Percentiles rank a stretch among this genome's conserved stretches.
phyloP scores from a whole-genome alignment of 768 basidiomycete species.

The Leucocoprinus birnbaumii region DNA sequence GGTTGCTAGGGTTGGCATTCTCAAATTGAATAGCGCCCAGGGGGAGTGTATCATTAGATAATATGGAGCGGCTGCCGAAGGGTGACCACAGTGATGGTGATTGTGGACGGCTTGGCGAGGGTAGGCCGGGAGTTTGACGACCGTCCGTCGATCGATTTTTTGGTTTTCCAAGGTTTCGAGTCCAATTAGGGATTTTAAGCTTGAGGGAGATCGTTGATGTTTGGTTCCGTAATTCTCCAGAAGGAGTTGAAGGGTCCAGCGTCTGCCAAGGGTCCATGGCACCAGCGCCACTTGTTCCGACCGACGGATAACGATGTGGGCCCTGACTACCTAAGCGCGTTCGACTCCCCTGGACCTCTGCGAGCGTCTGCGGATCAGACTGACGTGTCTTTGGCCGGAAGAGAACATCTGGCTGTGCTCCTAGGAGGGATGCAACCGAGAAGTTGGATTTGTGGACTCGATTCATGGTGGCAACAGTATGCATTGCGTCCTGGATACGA shows the following conservation, averaged over 20 bases:
- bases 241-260: not conserved
- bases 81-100: not conserved
- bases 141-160: not conserved
- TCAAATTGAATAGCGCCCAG: not conserved
- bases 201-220: conserved; percentile 2
- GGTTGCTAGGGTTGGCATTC: not conserved
- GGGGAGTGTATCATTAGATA: not conserved
- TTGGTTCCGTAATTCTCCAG: not conserved
- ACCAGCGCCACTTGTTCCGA: not conserved
- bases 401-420: not conserved
- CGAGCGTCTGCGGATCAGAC: conserved; percentile 1
- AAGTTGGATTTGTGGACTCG: conserved; percentile 2
- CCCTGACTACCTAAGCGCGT: not conserved
- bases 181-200: conserved; percentile 5
- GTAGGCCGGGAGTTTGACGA: not conserved
- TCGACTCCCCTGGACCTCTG: not conserved
- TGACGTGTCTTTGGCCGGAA: not conserved
- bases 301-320: not conserved
- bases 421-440: not conserved
- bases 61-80: not conserved
- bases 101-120: not conserved
- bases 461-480: not conserved
- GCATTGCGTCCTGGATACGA: not conserved
- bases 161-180: not conserved
- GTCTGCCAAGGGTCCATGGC: not conserved